phyloP scores from a whole-genome alignment of 78 protist genomes.

The Dictyostelium discoideum region DNA sequence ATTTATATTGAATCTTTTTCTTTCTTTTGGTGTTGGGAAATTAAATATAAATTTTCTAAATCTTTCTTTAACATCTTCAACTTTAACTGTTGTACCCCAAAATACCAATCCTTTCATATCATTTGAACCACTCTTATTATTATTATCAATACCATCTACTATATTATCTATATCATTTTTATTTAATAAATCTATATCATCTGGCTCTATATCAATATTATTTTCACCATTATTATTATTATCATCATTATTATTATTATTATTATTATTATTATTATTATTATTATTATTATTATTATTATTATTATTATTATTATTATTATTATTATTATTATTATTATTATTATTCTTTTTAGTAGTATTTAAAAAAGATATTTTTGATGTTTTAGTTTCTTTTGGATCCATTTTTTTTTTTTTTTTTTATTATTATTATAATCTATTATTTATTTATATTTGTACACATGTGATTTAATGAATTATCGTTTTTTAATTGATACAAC shows the following conservation, averaged over 20 bases:
- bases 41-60: conserved; percentile 42
- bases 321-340: neutral
- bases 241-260: neutral
- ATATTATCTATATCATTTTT: neutral
- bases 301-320: neutral
- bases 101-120: neutral
- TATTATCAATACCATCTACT: neutral
- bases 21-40: neutral
- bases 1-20: neutral
- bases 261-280: neutral
- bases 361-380: neutral
- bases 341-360: neutral
- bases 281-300: neutral
- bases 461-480: neutral
- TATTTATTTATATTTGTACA: neutral
- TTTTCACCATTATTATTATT: neutral
- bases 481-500: neutral
- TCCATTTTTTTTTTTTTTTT: neutral
- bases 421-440: neutral
- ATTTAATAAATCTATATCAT: conserved; percentile 1
- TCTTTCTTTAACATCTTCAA: conserved; percentile 15
- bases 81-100: conserved; percentile 55
- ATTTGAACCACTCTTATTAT: neutral
- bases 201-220: neutral
- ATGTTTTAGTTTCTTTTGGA: neutral